phyloP scores from a whole-genome alignment of 371 early-diverging fungal species.

The Sporodiniella umbellata region DNA sequence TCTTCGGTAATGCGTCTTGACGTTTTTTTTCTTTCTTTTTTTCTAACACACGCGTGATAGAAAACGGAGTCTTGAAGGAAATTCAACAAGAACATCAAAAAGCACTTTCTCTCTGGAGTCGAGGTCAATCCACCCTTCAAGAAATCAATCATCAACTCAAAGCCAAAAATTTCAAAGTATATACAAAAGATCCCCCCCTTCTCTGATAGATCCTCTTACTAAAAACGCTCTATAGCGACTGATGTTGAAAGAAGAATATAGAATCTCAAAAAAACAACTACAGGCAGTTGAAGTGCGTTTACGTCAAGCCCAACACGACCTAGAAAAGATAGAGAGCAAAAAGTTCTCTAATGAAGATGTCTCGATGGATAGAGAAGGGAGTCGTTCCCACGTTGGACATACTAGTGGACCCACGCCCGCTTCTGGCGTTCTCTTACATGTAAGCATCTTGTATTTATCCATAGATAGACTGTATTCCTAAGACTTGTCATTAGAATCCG shows the following conservation, averaged over 20 bases:
- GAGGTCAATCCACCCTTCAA: slow-evolving; percentile 9
- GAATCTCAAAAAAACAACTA: slow-evolving; percentile 10
- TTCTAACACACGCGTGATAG: too few species aligned
- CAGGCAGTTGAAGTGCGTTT: slow-evolving; percentile 8
- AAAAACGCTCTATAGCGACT: slow-evolving; percentile 6
- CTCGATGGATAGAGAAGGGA: background rate
- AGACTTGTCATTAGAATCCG: too few species aligned
- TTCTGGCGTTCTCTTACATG: background rate
- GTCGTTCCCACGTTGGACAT: background rate
- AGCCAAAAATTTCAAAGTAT: slow-evolving; percentile 16
- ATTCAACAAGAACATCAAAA: slow-evolving; percentile 9
- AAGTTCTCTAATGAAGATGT: slow-evolving; percentile 3
- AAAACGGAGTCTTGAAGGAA: slow-evolving; percentile 13
- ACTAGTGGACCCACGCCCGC: background rate
- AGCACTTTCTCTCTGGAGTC: slow-evolving; percentile 6
- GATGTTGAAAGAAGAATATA: slow-evolving; percentile 18
- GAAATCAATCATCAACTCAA: slow-evolving; percentile 10
- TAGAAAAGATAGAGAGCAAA: slow-evolving; percentile 7
- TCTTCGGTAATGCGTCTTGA: slow-evolving; percentile 12
- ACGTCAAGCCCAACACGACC: slow-evolving; percentile 10
- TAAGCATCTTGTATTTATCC: slow-evolving; percentile 2
- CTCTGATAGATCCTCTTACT: too few species aligned
- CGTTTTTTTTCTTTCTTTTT: too few species aligned
- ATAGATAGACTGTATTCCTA: too few species aligned
- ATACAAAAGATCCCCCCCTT: too few species aligned